Percentiles rank a stretch among this genome's conserved stretches.
phyloP scores from a whole-genome alignment of 2,329 filamentous ascomycete genomes.

The Fusarium clavum region DNA sequence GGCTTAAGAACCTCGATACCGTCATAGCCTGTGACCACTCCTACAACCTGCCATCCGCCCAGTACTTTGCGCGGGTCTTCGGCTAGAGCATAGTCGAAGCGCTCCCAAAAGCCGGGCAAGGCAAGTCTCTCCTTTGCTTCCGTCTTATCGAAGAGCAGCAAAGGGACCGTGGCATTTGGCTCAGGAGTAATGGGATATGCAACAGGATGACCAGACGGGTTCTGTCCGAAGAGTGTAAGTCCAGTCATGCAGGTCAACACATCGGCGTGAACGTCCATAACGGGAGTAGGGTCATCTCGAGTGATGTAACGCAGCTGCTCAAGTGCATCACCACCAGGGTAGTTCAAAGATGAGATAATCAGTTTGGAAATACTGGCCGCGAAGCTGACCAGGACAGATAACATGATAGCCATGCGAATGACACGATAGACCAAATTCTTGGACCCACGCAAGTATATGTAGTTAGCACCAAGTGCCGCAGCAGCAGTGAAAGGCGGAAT shows the following conservation, averaged over 20 bases:
- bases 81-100: constrained; percentile 71
- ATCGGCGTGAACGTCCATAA: constrained; percentile 68
- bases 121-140: constrained; percentile 58
- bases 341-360: constrained; percentile 86
- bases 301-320: constrained; percentile 59
- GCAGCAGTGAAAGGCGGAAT: constrained; percentile 84
- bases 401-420: constrained; percentile 65
- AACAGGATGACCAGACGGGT: constrained; percentile 53
- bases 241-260: constrained; percentile 78
- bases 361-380: constrained; percentile 74
- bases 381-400: constrained; percentile 71
- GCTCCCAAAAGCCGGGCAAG: constrained; percentile 68
- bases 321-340: constrained; percentile 89
- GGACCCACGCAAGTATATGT: constrained; percentile 71
- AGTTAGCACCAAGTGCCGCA: constrained; percentile 78
- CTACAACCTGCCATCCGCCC: constrained; percentile 67
- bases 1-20: constrained; percentile 70
- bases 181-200: constrained; percentile 43
- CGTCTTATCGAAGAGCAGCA: constrained; percentile 70
- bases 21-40: constrained; percentile 67
- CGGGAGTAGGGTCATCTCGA: constrained; percentile 36
- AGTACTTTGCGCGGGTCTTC: constrained; percentile 63
- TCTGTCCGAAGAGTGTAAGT: constrained; percentile 72
- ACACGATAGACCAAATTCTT: constrained; percentile 70
- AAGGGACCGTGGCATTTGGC: constrained; percentile 35